Conservation (phyloP, 2,329 filamentous ascomycete species). For the Mycocentrospora acerina region DNA sequence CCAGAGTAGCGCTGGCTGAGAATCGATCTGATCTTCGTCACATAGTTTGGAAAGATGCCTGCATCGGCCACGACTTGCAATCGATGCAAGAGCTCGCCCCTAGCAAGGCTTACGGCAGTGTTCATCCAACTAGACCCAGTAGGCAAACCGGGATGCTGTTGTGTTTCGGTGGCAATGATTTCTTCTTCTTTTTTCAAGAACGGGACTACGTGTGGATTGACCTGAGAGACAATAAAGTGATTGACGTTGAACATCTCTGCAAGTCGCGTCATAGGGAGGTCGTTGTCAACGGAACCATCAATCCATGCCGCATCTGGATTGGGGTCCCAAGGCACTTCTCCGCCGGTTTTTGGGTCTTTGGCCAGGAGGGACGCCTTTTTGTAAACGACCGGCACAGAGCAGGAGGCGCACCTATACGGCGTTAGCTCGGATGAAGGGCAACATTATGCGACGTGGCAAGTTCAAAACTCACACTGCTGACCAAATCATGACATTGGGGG, state of each 20-base stretch:
- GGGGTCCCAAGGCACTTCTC: conserved; percentile 80
- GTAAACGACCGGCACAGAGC: conserved; percentile 87
- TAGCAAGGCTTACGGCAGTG: conserved; percentile 70
- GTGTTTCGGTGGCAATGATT: conserved; percentile 40
- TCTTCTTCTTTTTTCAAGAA: conserved; percentile 77
- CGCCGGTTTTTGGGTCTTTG: conserved; percentile 79
- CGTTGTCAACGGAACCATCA: conserved; percentile 92
- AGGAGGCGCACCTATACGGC: conserved; percentile 70
- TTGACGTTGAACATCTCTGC: conserved; percentile 98
- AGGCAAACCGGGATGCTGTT: conserved; percentile 37
- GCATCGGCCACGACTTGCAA: conserved; percentile 79
- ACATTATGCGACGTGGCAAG: background rate
- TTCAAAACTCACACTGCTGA: conserved; percentile 69
- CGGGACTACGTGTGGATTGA: conserved; percentile 90
- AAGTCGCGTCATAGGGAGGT: conserved; percentile 85
- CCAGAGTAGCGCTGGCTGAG: conserved; percentile 90
- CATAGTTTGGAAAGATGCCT: conserved; percentile 74
- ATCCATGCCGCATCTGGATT: conserved; percentile 79
- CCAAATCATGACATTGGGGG: conserved; percentile 94
- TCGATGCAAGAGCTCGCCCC: conserved; percentile 76
- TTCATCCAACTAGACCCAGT: conserved; percentile 62
- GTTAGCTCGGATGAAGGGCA: conserved; percentile 10
- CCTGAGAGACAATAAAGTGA: conserved; percentile 95
- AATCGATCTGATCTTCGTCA: conserved; percentile 77
- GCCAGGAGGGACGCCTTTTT: conserved; percentile 75